A percentile compares a stretch with the other conserved stretches of the same genome.
Conservation (phyloP, 1,284 basidiomycete species). For the Athelia sp. region DNA sequence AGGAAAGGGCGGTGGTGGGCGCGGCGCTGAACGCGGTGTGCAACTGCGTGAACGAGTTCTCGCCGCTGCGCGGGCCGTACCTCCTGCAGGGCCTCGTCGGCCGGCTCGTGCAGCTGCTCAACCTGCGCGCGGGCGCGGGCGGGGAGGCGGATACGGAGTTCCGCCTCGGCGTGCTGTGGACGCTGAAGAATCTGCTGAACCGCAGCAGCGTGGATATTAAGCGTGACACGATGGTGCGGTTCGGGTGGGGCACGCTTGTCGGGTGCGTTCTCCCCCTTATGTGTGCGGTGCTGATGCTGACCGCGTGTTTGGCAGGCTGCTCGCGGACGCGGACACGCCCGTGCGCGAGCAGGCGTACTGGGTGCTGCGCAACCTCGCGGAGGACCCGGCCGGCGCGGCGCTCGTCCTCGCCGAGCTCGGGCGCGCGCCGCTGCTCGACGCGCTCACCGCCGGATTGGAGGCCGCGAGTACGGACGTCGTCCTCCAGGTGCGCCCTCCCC, state of each 20-base stretch:
- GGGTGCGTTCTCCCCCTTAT: constrained; percentile 37
- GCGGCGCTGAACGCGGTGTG: constrained; percentile 76
- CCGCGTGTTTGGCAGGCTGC: constrained; percentile 39
- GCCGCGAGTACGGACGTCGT: constrained; percentile 46
- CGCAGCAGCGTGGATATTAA: constrained; percentile 67
- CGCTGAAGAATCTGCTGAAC: constrained; percentile 72
- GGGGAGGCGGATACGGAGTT: constrained; percentile 51
- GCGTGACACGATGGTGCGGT: constrained; percentile 51
- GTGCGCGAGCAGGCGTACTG: constrained; percentile 66
- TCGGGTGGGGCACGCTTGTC: constrained; percentile 58
- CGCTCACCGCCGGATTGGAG: constrained; percentile 41
- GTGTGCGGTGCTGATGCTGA: too few relatives aligned
- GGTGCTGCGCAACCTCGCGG: constrained; percentile 58
- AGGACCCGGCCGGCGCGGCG: constrained; percentile 55
- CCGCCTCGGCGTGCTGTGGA: constrained; percentile 72
- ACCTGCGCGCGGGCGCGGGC: constrained; percentile 5
- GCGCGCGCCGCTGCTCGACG: constrained; percentile 35
- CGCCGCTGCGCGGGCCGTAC: constrained; percentile 67
- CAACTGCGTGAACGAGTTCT: constrained; percentile 85
- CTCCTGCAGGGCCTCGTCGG: constrained; percentile 61
- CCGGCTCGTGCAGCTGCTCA: constrained; percentile 54
- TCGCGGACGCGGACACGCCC: constrained; percentile 42
- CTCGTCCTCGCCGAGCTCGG: constrained; percentile 52
- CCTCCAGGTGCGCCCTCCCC: constrained; percentile 43
- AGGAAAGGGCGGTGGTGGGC: constrained; percentile 67